Percentiles rank a stretch among this genome's conserved stretches.
Conservation (phyloP, 2,329 filamentous ascomycete genomes). For the Cercospora berteroae region DNA sequence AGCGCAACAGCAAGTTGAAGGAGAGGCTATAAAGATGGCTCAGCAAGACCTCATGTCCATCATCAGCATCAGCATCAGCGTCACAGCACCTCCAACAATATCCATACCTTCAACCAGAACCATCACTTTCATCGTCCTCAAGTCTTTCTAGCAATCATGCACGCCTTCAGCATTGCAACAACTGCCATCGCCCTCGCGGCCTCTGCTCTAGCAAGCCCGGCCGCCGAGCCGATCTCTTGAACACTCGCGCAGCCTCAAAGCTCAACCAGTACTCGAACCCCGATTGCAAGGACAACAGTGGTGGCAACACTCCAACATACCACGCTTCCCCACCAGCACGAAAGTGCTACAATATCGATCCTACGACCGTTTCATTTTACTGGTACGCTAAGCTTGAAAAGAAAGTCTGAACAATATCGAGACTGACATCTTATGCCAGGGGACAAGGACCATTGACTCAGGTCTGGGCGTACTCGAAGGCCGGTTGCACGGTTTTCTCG, state of each 20-base stretch:
- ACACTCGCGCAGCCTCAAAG: slow-evolving; percentile 4
- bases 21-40: background rate
- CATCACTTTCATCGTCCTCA: no score
- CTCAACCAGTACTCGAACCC: slow-evolving; percentile 11
- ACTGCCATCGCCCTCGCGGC: background rate
- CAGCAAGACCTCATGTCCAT: background rate
- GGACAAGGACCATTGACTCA: slow-evolving; percentile 5
- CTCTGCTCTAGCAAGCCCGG: background rate
- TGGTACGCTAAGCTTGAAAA: background rate
- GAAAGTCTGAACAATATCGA: background rate
- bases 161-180: background rate
- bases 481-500: slow-evolving; percentile 4
- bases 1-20: background rate
- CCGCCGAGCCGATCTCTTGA: background rate
- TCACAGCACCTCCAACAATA: background rate
- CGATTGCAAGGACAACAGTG: slow-evolving; percentile 8
- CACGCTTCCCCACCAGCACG: slow-evolving; percentile 8
- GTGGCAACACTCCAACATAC: slow-evolving; percentile 12
- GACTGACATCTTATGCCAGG: background rate
- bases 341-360: slow-evolving; percentile 12
- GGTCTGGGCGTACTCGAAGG: slow-evolving; percentile 11
- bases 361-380: background rate
- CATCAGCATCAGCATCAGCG: background rate
- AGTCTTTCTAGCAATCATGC: background rate
- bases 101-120: background rate